phyloP scores from a whole-genome alignment of 148 eudicot species.

The Rhododendron ovatum region DNA sequence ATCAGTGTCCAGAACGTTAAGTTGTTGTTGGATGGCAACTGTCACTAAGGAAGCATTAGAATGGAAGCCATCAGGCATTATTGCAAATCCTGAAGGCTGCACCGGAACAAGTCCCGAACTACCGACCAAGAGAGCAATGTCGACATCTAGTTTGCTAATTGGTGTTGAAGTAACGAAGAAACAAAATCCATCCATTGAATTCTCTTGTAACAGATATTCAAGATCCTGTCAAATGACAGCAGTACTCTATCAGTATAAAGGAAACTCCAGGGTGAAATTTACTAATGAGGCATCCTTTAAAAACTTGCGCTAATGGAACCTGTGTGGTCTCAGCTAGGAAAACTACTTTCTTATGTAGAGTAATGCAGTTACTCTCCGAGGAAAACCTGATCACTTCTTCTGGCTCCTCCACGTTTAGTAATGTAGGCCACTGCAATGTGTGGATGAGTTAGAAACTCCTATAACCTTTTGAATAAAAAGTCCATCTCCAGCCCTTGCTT shows the following conservation, averaged over 20 bases:
- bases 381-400: conserved; percentile 6
- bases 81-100: conserved; percentile 6
- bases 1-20: background rate
- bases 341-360: background rate
- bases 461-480: background rate
- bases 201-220: conserved; percentile 7
- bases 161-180: background rate
- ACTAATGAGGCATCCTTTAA: background rate
- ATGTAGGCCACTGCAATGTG: conserved; percentile 5
- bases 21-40: background rate
- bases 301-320: background rate
- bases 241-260: background rate
- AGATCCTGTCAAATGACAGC: background rate
- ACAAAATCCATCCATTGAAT: conserved; percentile 8
- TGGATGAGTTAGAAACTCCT: background rate
- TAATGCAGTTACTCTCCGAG: conserved; percentile 3
- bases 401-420: background rate
- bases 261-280: background rate
- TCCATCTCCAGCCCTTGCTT: background rate
- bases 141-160: background rate
- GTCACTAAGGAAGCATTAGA: background rate
- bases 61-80: background rate
- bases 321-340: background rate
- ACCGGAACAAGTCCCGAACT: background rate
- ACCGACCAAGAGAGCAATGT: background rate